Percentiles rank a stretch among this genome's conserved stretches.
Conservation (phyloP, 73 alveolate genomes). For the Stentor roeselii region DNA sequence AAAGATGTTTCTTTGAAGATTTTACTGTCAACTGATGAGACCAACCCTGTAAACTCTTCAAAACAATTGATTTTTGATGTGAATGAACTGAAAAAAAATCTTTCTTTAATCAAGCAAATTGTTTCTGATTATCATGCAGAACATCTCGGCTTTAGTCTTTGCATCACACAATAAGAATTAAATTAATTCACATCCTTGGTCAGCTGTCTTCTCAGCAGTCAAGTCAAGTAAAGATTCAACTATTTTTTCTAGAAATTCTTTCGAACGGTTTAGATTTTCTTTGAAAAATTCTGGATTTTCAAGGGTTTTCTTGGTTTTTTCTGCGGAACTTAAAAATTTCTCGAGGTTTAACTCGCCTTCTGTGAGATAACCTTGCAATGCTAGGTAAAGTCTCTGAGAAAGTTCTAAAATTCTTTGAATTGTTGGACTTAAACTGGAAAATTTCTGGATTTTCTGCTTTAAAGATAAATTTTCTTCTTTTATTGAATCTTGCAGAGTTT, state of each 20-base stretch:
- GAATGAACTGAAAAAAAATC: neutral
- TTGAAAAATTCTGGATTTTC: neutral
- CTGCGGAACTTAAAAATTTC: neutral
- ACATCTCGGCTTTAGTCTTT: neutral
- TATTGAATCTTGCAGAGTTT: too few species aligned
- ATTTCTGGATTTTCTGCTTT: neutral
- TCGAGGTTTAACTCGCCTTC: neutral
- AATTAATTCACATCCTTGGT: neutral
- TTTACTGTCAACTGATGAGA: neutral
- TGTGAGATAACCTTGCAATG: neutral
- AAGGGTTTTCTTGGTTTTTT: neutral
- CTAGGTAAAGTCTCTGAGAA: neutral
- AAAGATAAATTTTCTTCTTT: neutral
- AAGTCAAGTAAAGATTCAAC: neutral
- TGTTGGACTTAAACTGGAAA: neutral
- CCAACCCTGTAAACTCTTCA: neutral
- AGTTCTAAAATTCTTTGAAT: neutral
- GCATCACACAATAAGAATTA: neutral
- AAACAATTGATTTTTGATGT: neutral
- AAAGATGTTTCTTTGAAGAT: neutral
- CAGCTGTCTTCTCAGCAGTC: neutral
- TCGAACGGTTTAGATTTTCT: neutral
- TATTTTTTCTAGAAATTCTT: neutral
- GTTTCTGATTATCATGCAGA: constrained; percentile 4
- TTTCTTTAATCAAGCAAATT: neutral